phyloP scores from a whole-genome alignment of 208 protist species.

The Wallacemonas sp. region DNA sequence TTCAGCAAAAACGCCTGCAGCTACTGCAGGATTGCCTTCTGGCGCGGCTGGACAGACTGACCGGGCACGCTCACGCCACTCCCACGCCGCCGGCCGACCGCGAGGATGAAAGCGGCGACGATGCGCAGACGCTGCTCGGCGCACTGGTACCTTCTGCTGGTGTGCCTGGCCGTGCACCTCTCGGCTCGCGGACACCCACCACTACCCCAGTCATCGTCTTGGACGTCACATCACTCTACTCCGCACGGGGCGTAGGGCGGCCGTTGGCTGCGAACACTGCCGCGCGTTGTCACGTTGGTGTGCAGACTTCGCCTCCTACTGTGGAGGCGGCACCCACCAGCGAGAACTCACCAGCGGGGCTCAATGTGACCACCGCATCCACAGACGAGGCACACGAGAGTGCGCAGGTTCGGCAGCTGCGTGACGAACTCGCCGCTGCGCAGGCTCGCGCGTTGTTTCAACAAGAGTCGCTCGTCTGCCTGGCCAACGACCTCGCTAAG shows the following conservation, averaged over 20 bases:
- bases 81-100: too few species aligned
- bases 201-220: slow-evolving; percentile 46
- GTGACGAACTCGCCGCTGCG: background rate
- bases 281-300: background rate
- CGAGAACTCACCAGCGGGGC: too few species aligned
- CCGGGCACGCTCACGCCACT: too few species aligned
- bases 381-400: too few species aligned
- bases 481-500: slow-evolving; percentile 9
- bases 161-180: too few species aligned
- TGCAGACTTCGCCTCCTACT: too few species aligned
- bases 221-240: slow-evolving; percentile 46
- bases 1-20: background rate
- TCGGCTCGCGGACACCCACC: background rate
- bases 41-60: background rate
- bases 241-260: background rate
- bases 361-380: background rate
- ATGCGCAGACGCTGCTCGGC: too few species aligned
- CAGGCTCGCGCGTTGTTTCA: slow-evolving; percentile 9
- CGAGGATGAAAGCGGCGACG: too few species aligned
- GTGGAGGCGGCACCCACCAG: background rate
- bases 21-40: background rate
- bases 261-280: background rate
- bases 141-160: too few species aligned
- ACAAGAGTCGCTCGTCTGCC: slow-evolving; percentile 1
- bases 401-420: background rate